Percentiles rank a stretch among this genome's conserved stretches.
phyloP scores from a whole-genome alignment of 305 asterid genomes.

The Fraxinus floribunda region DNA sequence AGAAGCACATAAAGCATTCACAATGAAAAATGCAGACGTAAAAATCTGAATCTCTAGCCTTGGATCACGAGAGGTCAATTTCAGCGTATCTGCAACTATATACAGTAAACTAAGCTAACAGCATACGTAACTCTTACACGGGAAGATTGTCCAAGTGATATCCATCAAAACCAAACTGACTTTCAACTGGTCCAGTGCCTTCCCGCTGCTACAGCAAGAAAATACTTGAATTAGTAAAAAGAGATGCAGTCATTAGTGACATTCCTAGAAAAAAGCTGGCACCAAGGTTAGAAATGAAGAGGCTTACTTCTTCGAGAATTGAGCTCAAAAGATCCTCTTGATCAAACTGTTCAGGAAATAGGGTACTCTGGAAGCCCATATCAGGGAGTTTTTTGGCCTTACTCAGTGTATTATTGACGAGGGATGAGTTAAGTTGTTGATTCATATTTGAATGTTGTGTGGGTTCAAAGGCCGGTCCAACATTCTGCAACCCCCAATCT shows the following conservation, averaged over 20 bases:
- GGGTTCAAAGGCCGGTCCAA: constrained; percentile 42
- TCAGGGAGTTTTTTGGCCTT: constrained; percentile 48
- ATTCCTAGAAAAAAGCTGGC: not conserved
- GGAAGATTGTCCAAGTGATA: constrained; percentile 42
- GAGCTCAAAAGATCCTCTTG: constrained; percentile 71
- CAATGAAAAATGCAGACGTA: not conserved
- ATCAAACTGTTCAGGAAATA: constrained; percentile 43
- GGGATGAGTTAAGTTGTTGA: constrained; percentile 26
- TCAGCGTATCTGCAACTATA: constrained; percentile 35
- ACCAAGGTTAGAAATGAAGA: not conserved
- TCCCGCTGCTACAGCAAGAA: constrained; percentile 29
- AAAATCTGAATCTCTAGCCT: constrained; percentile 6
- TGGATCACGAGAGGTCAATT: constrained; percentile 17
- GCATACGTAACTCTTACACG: constrained; percentile 15
- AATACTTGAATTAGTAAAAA: not conserved
- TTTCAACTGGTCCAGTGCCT: constrained; percentile 34
- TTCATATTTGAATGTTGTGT: constrained; percentile 41
- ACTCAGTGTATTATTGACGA: constrained; percentile 26
- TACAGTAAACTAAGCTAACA: constrained; percentile 17
- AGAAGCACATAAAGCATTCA: constrained; percentile 18
- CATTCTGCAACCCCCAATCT: constrained; percentile 53
- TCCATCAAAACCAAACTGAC: constrained; percentile 40
- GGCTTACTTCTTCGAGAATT: constrained; percentile 52
- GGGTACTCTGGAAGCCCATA: constrained; percentile 37
- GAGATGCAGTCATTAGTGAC: not conserved